Evolutionary conservation across 2,329 filamentous ascomycete genomes (phyloP).

Genomic region (Shiraia sp.): DNA sequence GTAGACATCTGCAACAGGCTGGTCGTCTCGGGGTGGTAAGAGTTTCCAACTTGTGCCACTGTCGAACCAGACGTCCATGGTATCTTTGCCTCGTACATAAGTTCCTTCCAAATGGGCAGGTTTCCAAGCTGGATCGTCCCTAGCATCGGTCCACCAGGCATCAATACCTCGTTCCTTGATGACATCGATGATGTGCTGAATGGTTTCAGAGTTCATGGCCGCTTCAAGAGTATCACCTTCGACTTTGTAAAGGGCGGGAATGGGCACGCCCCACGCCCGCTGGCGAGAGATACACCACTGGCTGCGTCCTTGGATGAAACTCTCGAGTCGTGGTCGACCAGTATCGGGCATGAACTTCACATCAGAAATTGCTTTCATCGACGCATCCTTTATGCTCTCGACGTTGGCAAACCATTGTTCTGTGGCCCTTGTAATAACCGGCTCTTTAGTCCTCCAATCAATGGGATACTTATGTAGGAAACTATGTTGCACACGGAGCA

Average conservation of each 20-base stretch:
- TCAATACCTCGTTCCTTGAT: constrained; percentile 81
- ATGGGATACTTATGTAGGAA: constrained; percentile 95
- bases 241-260: constrained; percentile 80
- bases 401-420: constrained; percentile 98
- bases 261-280: constrained; percentile 94
- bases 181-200: constrained; percentile 81
- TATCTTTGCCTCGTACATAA: constrained; percentile 82
- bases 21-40: constrained; percentile 34
- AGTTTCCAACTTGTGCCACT: constrained; percentile 89
- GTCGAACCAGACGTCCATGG: constrained; percentile 99
- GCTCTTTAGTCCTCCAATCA: constrained; percentile 94
- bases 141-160: constrained; percentile 88
- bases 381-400: constrained; percentile 74
- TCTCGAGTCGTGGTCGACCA: constrained; percentile 75
- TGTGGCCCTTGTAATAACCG: constrained; percentile 87
- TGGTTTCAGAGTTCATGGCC: constrained; percentile 76
- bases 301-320: constrained; percentile 83
- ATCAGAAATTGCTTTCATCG: constrained; percentile 68
- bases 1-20: constrained; percentile 76
- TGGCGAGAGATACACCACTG: constrained; percentile 99
- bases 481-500: constrained; percentile 70
- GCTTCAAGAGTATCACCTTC: constrained; percentile 65
- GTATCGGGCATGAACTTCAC: constrained; percentile 79
- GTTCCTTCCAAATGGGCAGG: constrained; percentile 62
- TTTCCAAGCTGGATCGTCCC: constrained; percentile 78